Conservation (phyloP, 257 asterid species). For the Solanum virginianum region DNA sequence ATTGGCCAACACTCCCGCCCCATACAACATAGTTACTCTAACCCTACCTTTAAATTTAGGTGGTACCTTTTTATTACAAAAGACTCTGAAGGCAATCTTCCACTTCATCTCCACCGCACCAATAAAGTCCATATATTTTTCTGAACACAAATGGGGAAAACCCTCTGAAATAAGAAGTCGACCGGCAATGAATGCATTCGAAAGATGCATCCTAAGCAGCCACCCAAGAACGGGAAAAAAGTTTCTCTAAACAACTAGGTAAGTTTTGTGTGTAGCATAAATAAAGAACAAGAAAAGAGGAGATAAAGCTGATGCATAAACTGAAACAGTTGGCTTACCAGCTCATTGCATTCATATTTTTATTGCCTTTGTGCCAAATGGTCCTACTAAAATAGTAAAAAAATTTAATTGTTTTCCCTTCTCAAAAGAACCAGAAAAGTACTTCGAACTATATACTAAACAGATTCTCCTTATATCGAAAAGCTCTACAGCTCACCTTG, state of each 20-base stretch:
- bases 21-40: neutral
- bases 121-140: neutral
- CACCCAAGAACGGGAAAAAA: neutral
- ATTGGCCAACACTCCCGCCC: neutral
- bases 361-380: neutral
- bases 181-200: neutral
- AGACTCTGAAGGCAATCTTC: neutral
- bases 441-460: neutral
- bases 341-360: constrained; percentile 10
- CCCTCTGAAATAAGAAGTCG: neutral
- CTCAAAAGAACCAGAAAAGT: neutral
- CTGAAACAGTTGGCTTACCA: constrained; percentile 44
- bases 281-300: constrained; percentile 7
- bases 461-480: neutral
- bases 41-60: neutral
- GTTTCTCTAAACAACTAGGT: neutral
- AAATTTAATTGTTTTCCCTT: neutral
- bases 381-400: neutral
- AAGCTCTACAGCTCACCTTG: neutral
- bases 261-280: neutral
- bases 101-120: neutral
- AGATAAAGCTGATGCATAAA: constrained; percentile 59
- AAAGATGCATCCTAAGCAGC: neutral
- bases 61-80: neutral
- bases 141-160: neutral